phyloP scores from a whole-genome alignment of 1,284 basidiomycete genomes.

The Athelia sp. region DNA sequence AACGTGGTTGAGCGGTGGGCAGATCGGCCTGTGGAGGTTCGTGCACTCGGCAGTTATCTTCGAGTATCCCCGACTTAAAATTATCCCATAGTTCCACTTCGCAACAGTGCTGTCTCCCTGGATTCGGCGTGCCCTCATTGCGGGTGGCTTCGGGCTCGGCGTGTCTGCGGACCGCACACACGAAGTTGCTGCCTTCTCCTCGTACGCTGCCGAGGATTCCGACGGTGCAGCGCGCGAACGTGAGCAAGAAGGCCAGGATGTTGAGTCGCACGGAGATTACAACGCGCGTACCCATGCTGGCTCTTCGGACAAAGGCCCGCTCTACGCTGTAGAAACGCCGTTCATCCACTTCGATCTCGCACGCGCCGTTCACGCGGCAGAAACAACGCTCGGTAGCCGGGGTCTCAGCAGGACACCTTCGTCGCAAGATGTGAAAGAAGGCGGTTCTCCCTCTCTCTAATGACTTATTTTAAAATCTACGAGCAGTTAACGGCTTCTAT shows the following conservation, averaged over 20 bases:
- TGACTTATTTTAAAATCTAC: too few relatives aligned
- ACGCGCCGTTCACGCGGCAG: slow-evolving; percentile 70
- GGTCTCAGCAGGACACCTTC: not conserved
- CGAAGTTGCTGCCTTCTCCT: slow-evolving; percentile 74
- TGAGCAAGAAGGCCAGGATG: slow-evolving; percentile 21
- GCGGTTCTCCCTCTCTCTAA: not conserved
- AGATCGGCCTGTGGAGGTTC: slow-evolving; percentile 73
- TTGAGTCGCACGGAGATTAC: slow-evolving; percentile 28
- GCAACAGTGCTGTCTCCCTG: slow-evolving; percentile 88
- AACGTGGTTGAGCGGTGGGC: slow-evolving; percentile 87
- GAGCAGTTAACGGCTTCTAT: too few relatives aligned
- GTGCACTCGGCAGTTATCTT: slow-evolving; percentile 8
- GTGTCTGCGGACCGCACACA: slow-evolving; percentile 34
- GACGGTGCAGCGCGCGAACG: slow-evolving; percentile 14
- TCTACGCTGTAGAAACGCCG: slow-evolving; percentile 61
- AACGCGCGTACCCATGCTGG: not conserved
- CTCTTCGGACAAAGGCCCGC: slow-evolving; percentile 24
- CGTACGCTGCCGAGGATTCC: slow-evolving; percentile 44
- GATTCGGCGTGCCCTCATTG: slow-evolving; percentile 87
- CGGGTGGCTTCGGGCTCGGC: slow-evolving; percentile 81
- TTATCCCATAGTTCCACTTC: slow-evolving; percentile 70
- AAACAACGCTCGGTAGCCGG: slow-evolving; percentile 43
- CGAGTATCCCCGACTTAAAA: not conserved
- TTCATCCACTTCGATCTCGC: slow-evolving; percentile 86
- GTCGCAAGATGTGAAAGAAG: not conserved